phyloP scores from a whole-genome alignment of 495 filamentous ascomycete species.

The Aspergillus bridgeri region DNA sequence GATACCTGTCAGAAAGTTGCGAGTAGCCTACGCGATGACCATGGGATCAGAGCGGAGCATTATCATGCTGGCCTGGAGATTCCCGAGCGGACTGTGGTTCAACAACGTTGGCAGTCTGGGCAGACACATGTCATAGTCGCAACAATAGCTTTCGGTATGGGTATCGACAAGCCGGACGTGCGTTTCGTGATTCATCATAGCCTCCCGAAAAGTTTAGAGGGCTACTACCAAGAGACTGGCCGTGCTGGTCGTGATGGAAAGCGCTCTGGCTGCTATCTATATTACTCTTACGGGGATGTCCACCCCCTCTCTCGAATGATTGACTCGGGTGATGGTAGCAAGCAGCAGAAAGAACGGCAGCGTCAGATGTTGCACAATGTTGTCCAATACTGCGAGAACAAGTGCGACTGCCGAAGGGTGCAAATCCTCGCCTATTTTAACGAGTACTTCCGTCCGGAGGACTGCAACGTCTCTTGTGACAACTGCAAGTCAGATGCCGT shows the following conservation, averaged over 20 bases:
- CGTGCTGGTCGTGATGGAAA: conserved; percentile 90
- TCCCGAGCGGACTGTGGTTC: conserved; percentile 60
- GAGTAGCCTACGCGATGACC: conserved; percentile 52
- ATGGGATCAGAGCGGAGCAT: conserved; percentile 69
- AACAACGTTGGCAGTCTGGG: conserved; percentile 78
- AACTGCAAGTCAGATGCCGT: conserved; percentile 71
- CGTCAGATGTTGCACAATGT: conserved; percentile 79
- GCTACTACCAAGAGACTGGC: conserved; percentile 97
- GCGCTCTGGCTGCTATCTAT: conserved; percentile 84
- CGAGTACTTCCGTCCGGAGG: conserved; percentile 67
- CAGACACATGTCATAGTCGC: conserved; percentile 86
- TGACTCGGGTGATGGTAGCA: conserved; percentile 65
- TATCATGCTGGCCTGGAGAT: conserved; percentile 80
- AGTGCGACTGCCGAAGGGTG: conserved; percentile 76
- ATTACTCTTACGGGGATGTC: conserved; percentile 74
- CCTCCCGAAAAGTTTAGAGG: conserved; percentile 93
- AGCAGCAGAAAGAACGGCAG: conserved; percentile 78
- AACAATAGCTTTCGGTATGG: conserved; percentile 99
- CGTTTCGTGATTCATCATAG: conserved; percentile 92
- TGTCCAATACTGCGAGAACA: conserved; percentile 83
- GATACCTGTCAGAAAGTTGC: conserved; percentile 79
- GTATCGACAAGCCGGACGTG: conserved; percentile 95
- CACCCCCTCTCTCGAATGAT: conserved; percentile 69
- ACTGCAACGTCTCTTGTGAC: conserved; percentile 76
- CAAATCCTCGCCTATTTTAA: conserved; percentile 91